These are phyloP conservation scores for Hypsizygus marmoreus DNA, from an alignment of 768 basidiomycete genomes.

Conservation along the genomic window DNA sequence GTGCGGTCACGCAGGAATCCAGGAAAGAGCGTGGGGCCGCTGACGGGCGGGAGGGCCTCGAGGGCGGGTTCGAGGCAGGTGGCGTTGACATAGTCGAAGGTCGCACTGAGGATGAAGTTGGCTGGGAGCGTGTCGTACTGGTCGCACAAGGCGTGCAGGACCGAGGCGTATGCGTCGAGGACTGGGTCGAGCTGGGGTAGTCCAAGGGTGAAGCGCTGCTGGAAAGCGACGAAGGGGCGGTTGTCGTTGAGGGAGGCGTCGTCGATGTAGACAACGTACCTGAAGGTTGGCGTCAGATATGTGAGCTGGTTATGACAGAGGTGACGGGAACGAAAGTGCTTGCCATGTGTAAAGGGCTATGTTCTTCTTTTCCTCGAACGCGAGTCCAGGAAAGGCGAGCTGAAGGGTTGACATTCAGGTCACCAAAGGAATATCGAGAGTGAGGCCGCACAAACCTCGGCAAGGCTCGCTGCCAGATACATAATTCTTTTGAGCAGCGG, in stretches of 20 bases:
- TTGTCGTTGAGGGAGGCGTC: constrained; percentile 5
- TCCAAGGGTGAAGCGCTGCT: constrained; percentile 12
- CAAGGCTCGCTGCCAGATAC: constrained; percentile 9
- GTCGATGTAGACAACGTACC: constrained; percentile 14
- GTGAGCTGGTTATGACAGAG: neutral
- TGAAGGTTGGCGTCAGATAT: neutral
- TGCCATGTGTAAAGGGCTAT: constrained; percentile 5
- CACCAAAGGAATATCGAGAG: neutral
- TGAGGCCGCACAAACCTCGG: constrained; percentile 8
- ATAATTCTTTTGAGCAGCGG: constrained; percentile 8
- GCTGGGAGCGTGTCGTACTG: constrained; percentile 7
- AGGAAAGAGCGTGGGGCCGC: neutral
- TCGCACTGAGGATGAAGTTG: constrained; percentile 11
- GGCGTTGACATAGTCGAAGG: constrained; percentile 8
- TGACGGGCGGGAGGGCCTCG: neutral
- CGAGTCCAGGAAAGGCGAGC: neutral
- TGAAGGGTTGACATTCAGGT: neutral
- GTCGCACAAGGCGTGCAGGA: constrained; percentile 7
- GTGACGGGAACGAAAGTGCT: neutral
- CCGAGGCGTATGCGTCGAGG: constrained; percentile 5
- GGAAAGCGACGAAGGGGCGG: constrained; percentile 7
- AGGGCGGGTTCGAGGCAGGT: constrained; percentile 8
- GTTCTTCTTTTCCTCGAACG: constrained; percentile 2
- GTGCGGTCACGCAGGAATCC: constrained; percentile 5
- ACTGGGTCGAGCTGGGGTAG: constrained; percentile 13